Conservation (phyloP, 768 basidiomycete genomes). For the Pulveroboletus sp. region DNA sequence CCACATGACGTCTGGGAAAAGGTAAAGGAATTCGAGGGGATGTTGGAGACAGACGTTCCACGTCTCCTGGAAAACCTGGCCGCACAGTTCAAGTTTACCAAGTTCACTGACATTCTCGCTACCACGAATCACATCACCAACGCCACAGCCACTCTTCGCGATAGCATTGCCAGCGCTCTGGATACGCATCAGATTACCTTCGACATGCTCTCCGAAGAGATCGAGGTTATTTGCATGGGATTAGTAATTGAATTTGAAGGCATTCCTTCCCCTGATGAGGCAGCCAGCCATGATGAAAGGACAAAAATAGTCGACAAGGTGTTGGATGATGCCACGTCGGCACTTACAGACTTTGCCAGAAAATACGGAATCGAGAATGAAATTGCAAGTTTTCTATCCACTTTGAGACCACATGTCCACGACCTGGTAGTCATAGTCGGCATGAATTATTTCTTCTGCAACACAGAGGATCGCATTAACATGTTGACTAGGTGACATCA, state of each 20-base stretch:
- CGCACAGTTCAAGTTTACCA: conserved; percentile 1
- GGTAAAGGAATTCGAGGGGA: conserved; percentile 1
- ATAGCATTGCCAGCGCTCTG: conserved; percentile 2
- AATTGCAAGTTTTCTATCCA: not conserved
- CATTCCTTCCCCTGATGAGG: not conserved
- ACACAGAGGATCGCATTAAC: not conserved
- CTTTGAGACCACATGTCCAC: conserved; percentile 8
- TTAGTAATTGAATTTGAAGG: conserved; percentile 1
- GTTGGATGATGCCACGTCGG: conserved; percentile 1
- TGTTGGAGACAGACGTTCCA: conserved; percentile 2
- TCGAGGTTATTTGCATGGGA: conserved; percentile 3
- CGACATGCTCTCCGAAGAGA: conserved; percentile 6
- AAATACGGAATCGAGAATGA: conserved; percentile 8
- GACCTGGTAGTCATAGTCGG: conserved; percentile 7
- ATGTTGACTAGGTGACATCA: conserved; percentile 8
- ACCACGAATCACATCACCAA: conserved; percentile 12
- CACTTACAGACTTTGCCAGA: not conserved
- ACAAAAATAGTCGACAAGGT: conserved; percentile 4
- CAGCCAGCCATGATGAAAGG: conserved; percentile 4
- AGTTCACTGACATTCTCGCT: conserved; percentile 5
- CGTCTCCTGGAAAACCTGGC: conserved; percentile 3
- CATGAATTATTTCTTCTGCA: not conserved
- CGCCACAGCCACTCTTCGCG: conserved; percentile 13
- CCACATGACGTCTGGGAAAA: conserved; percentile 10
- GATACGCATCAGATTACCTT: conserved; percentile 2